A percentile compares a stretch with the other conserved stretches of the same genome.
Conservation (phyloP, 116 monocot genomes). For the Cymodocea nodosa region DNA sequence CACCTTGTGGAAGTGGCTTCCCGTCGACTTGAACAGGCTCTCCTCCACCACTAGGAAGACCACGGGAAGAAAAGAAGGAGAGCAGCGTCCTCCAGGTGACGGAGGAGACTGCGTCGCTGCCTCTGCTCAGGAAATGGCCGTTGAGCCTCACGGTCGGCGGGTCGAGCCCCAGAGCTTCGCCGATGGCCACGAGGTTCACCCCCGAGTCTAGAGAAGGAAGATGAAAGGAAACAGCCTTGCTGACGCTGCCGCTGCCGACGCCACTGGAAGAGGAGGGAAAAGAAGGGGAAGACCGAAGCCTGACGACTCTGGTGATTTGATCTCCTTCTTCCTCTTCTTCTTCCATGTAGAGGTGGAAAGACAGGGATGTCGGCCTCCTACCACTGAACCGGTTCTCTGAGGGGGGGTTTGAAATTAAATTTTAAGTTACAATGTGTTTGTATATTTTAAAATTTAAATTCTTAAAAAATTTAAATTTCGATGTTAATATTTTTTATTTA, state of each 20-base stretch:
- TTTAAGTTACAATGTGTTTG: neutral
- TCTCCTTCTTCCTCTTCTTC: too few relatives aligned
- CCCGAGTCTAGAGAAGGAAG: constrained; percentile 5
- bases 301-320: too few relatives aligned
- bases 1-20: neutral
- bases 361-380: neutral
- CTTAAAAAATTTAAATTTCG: too few relatives aligned
- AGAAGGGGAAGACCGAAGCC: too few relatives aligned
- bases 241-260: too few relatives aligned
- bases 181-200: constrained; percentile 31
- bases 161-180: constrained; percentile 24
- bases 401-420: neutral
- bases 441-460: neutral
- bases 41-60: constrained; percentile 19
- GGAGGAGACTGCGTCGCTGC: constrained; percentile 14
- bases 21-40: constrained; percentile 33
- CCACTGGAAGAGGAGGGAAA: too few relatives aligned
- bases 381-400: neutral
- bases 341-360: too few relatives aligned
- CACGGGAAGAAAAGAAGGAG: constrained; percentile 33
- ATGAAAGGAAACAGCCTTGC: neutral
- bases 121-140: constrained; percentile 30
- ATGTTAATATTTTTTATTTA: neutral
- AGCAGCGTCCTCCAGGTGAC: constrained; percentile 31
- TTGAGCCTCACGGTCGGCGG: constrained; percentile 33